Percentiles rank a stretch among this genome's conserved stretches.
Evolutionary conservation across 805 yeast species (phyloP).

Genomic region (Priceomyces castillae): DNA sequence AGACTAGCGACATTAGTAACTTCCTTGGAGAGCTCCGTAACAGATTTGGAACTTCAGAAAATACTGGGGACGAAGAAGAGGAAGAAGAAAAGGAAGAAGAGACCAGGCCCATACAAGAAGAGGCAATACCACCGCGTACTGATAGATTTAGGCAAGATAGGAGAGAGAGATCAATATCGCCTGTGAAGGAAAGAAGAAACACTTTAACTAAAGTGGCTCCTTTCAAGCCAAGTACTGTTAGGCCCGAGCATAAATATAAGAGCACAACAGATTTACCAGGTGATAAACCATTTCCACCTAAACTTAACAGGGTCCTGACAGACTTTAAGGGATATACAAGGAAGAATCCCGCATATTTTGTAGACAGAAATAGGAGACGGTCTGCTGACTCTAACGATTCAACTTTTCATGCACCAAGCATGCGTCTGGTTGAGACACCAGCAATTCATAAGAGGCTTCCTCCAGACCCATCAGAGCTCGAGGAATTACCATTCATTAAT

Average conservation of each 20-base stretch:
- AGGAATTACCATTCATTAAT: slow-evolving; percentile 37
- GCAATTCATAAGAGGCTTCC: slow-evolving; percentile 16
- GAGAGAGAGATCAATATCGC: slow-evolving; percentile 9
- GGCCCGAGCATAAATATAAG: slow-evolving; percentile 6
- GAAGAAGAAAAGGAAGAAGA: slow-evolving; percentile 2
- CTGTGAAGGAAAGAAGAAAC: slow-evolving; percentile 14
- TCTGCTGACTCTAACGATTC: slow-evolving; percentile 6
- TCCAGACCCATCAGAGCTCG: slow-evolving; percentile 16
- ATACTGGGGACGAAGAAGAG: neutral
- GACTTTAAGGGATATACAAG: slow-evolving; percentile 2
- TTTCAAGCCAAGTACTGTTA: slow-evolving; percentile 9
- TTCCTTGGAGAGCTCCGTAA: slow-evolving; percentile 3
- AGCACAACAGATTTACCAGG: slow-evolving; percentile 18
- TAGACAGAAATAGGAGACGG: slow-evolving; percentile 3
- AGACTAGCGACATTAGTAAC: slow-evolving; percentile 12
- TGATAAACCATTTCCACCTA: slow-evolving; percentile 12
- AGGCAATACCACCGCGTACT: neutral
- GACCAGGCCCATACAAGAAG: neutral
- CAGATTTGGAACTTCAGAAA: neutral
- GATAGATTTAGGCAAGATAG: neutral
- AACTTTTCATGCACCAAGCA: neutral
- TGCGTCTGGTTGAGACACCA: slow-evolving; percentile 1
- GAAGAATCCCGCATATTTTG: neutral
- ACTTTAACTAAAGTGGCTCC: slow-evolving; percentile 24
- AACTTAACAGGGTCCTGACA: slow-evolving; percentile 15